Evolutionary conservation across 1,284 basidiomycete species (phyloP).

Genomic region (Moniliophthora roreri): DNA sequence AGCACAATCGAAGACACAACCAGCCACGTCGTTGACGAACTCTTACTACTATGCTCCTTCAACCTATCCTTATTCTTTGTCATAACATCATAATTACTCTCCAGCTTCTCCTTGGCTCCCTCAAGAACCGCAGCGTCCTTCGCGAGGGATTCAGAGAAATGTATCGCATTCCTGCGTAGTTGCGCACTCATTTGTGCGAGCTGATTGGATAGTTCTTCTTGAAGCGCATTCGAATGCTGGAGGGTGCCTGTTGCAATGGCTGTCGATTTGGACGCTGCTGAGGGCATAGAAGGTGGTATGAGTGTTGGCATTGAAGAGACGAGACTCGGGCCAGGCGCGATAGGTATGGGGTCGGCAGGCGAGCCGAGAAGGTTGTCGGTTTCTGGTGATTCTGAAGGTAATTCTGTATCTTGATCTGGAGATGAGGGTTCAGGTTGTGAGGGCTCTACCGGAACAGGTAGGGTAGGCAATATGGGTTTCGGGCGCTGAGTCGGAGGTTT

Average conservation of each 20-base stretch:
- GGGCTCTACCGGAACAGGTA: constrained; percentile 26
- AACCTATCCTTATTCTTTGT: constrained; percentile 61
- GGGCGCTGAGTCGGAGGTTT: constrained; percentile 38
- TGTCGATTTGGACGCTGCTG: constrained; percentile 27
- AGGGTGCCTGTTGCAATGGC: constrained; percentile 40
- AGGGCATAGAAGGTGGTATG: constrained; percentile 25
- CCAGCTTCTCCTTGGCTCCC: constrained; percentile 63
- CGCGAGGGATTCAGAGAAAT: constrained; percentile 65
- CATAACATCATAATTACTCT: constrained; percentile 71
- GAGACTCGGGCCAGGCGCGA: constrained; percentile 1
- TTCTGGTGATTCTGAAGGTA: not conserved
- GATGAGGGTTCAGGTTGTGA: constrained; percentile 15
- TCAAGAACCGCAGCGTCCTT: constrained; percentile 66
- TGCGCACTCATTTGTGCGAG: constrained; percentile 78
- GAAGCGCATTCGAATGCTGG: constrained; percentile 59
- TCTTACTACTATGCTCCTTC: constrained; percentile 65
- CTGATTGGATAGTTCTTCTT: constrained; percentile 72
- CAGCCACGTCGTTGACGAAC: constrained; percentile 71
- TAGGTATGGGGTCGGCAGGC: constrained; percentile 11
- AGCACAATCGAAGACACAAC: constrained; percentile 58
- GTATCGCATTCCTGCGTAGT: constrained; percentile 69
- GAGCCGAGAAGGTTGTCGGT: constrained; percentile 14
- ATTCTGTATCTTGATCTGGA: constrained; percentile 8
- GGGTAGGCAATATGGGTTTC: constrained; percentile 33
- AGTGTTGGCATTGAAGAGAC: constrained; percentile 16